Evolutionary conservation across 1,284 basidiomycete species (phyloP), one percentile per base, ranked within the genome.

Genomic region (Schizophyllum commune): DNA sequence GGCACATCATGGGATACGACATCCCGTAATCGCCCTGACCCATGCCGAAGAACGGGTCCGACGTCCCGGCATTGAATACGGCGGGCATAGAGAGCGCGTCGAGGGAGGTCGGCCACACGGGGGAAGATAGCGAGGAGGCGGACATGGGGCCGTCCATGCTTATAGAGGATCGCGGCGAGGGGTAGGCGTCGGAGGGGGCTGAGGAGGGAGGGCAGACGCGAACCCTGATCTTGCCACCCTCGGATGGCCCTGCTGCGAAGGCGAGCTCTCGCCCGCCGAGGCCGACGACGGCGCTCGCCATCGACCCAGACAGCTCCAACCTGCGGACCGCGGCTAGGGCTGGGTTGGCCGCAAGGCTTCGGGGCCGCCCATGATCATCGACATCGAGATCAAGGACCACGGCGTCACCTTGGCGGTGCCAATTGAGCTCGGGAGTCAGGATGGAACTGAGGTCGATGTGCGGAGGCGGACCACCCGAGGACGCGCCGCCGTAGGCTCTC

Each of bases 151-250:
- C 53, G 53, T 20, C 19, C 53, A 19, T 15, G 19, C 13, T 13
- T 15, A 15, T 27, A 13, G 53, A 55, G 9, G 53, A 55, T 21
- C 52, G 54, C 55, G 58, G 54, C 51, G 69, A 73, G 57, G 72
- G 78, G 60, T 72, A 74, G 34, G 64, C 67, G 27, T 75, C 74
- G 52, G 75, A 70, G 47, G 78, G 77, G 22, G 75, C 75, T 32
- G 74, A 69, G 15, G 83, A 76, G 33, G 85, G 80, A 11, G 77
- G 75, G 69, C 89, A 85, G 65, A 90, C 88, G 64, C 84, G 80
- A 53, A 90, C 87, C 62, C 85, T 85, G 66, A 89, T 86, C 73
- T 83, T 87, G 62, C 88, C 85, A 68, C 87, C 81, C 65, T 86
- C 81, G 55, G 80, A 77, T 51, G 84, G 75, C 47, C 77, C 78